These are phyloP conservation scores for Neonectria sp. DNA, from an alignment of 2,329 filamentous ascomycete species.

Conservation along the genomic window DNA sequence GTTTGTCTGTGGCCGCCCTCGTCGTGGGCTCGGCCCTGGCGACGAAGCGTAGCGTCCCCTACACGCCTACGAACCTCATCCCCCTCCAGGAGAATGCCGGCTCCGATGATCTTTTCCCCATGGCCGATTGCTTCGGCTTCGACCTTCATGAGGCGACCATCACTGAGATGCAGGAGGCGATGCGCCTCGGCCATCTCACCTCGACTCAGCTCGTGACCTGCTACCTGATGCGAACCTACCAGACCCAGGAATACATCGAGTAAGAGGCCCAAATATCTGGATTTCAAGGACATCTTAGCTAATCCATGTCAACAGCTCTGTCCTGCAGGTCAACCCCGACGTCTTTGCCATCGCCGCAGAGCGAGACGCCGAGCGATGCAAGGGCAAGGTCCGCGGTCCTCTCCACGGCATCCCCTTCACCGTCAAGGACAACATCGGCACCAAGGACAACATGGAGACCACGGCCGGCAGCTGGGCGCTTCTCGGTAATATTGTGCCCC, in stretches of 20 bases:
- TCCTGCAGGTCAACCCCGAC: constrained; percentile 80
- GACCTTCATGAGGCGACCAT: constrained; percentile 79
- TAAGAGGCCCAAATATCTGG: constrained; percentile 49
- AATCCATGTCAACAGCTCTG: constrained; percentile 56
- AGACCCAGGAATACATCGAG: constrained; percentile 77
- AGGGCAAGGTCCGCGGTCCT: constrained; percentile 71
- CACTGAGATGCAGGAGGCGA: constrained; percentile 74
- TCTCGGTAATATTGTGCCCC: constrained; percentile 74
- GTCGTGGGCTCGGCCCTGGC: constrained; percentile 34
- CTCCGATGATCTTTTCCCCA: constrained; percentile 67
- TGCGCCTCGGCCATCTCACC: constrained; percentile 69
- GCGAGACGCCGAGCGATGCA: constrained; percentile 72
- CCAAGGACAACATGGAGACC: constrained; percentile 85
- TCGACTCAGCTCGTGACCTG: constrained; percentile 72
- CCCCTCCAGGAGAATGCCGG: constrained; percentile 56
- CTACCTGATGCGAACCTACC: constrained; percentile 72
- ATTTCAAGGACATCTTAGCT: background rate
- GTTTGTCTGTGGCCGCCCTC: constrained; percentile 43
- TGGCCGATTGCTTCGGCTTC: constrained; percentile 73
- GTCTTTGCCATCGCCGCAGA: constrained; percentile 71
- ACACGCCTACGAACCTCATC: constrained; percentile 50
- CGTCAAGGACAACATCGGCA: constrained; percentile 76
- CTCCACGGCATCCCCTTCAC: constrained; percentile 84
- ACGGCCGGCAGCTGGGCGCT: constrained; percentile 80
- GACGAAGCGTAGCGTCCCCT: constrained; percentile 37